Conservation (phyloP, 2,329 filamentous ascomycete genomes). For the Pseudocercospora ulei region DNA sequence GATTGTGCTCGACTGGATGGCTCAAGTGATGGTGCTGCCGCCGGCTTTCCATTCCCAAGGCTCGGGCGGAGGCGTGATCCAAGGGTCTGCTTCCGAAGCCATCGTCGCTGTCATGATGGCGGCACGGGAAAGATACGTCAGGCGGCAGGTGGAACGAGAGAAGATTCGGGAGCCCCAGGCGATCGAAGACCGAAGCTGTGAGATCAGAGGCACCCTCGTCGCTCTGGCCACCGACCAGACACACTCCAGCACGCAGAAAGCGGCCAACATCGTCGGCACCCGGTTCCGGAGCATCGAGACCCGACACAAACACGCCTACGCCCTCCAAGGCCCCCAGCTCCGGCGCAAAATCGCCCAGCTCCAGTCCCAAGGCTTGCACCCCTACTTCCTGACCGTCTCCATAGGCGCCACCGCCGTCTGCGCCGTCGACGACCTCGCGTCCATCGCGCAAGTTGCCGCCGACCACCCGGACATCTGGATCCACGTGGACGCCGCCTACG, state of each 20-base stretch:
- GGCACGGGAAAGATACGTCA: conserved; percentile 68
- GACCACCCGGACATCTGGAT: conserved; percentile 65
- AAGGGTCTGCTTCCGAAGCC: conserved; percentile 81
- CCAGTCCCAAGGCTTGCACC: conserved; percentile 60
- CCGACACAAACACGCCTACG: conserved; percentile 53
- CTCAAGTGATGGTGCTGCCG: conserved; percentile 63
- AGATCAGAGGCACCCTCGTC: conserved; percentile 61
- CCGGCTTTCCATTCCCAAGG: conserved; percentile 62
- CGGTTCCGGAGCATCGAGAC: conserved; percentile 63
- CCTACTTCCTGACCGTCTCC: conserved; percentile 77
- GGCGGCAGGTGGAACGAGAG: conserved; percentile 48
- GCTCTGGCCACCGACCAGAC: conserved; percentile 69
- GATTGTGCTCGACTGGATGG: conserved; percentile 84
- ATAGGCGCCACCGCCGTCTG: conserved; percentile 83
- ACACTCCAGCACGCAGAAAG: conserved; percentile 80
- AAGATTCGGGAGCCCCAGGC: conserved; percentile 43
- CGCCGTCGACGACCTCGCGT: conserved; percentile 69
- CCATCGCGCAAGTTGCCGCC: conserved; percentile 51
- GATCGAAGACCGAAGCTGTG: conserved; percentile 59
- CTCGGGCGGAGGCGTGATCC: conserved; percentile 82
- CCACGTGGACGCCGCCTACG: conserved; percentile 88
- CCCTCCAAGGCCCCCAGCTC: conserved; percentile 58
- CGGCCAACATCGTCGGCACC: conserved; percentile 75
- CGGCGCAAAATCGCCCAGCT: conserved; percentile 54
- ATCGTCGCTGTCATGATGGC: conserved; percentile 79